Percentiles rank a stretch among this genome's conserved stretches.
Conservation (phyloP, 1,284 basidiomycete species). For the Dichomitus squalens region DNA sequence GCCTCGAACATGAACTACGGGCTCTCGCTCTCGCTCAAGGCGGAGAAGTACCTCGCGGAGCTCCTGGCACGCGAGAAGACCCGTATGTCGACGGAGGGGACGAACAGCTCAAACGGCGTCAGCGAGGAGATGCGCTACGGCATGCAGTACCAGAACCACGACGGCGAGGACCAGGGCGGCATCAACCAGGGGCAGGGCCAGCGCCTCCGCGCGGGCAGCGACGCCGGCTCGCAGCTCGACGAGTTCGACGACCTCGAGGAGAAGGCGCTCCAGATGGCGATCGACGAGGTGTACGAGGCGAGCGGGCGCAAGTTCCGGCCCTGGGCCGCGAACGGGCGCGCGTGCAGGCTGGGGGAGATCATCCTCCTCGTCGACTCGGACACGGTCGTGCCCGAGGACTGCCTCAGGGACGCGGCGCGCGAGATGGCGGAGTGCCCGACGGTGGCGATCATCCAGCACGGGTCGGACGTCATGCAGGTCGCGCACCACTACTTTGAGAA, state of each 20-base stretch:
- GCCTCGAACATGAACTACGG: constrained; percentile 91
- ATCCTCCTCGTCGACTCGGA: constrained; percentile 56
- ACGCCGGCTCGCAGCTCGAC: constrained; percentile 18
- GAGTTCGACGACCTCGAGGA: constrained; percentile 40
- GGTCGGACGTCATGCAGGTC: constrained; percentile 56
- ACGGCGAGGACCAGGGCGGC: constrained; percentile 35
- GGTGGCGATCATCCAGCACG: constrained; percentile 56
- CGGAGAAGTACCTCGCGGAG: constrained; percentile 70
- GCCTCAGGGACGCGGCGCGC: constrained; percentile 56
- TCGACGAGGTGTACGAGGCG: constrained; percentile 45
- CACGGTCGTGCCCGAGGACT: constrained; percentile 61
- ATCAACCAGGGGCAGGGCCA: constrained; percentile 23
- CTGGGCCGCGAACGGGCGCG: constrained; percentile 45
- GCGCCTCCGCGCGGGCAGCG: constrained; percentile 19
- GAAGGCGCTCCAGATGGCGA: constrained; percentile 41
- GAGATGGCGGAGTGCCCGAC: constrained; percentile 55
- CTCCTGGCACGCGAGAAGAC: constrained; percentile 38
- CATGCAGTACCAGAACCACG: constrained; percentile 38
- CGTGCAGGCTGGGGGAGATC: constrained; percentile 45
- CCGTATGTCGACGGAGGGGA: constrained; percentile 1
- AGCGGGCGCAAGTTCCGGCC: constrained; percentile 39
- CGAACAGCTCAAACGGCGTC: constrained; percentile 10
- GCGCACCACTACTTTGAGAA: constrained; percentile 62
- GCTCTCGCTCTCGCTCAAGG: constrained; percentile 67
- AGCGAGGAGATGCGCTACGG: constrained; percentile 33